Evolutionary conservation across 2,329 filamentous ascomycete genomes (phyloP).

Genomic region (Botrytis paeoniae): DNA sequence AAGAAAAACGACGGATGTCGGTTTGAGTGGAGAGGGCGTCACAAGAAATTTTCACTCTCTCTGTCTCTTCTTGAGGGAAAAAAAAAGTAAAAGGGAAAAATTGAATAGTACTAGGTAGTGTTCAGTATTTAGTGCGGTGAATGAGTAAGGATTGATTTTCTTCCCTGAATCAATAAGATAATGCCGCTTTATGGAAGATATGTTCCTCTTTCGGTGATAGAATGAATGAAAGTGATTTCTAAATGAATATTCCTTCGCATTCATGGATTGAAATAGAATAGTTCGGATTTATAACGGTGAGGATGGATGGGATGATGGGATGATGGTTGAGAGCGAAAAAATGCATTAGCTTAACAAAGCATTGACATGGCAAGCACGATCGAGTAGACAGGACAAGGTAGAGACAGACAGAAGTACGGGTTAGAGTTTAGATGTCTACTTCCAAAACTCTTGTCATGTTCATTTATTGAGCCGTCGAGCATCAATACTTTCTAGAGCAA

Average conservation of each 20-base stretch:
- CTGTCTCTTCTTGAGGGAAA: neutral
- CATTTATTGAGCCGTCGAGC: neutral
- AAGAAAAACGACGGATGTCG: neutral
- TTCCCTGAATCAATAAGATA: slow-evolving; percentile 3
- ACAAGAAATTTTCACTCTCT: slow-evolving; percentile 6
- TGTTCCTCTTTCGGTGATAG: neutral
- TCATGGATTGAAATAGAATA: slow-evolving; percentile 14
- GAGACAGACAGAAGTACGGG: neutral
- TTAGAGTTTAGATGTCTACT: neutral
- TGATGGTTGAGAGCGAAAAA: neutral
- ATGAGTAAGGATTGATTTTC: slow-evolving; percentile 14
- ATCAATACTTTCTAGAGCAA: neutral
- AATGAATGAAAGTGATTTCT: neutral
- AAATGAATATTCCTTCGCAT: neutral
- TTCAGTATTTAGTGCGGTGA: slow-evolving; percentile 13
- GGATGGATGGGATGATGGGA: neutral
- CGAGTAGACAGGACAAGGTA: neutral
- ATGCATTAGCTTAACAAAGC: neutral
- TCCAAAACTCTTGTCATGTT: neutral
- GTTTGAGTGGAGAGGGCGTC: slow-evolving; percentile 12
- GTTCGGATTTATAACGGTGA: neutral
- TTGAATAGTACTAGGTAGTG: slow-evolving; percentile 5
- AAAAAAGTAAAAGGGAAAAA: slow-evolving; percentile 15
- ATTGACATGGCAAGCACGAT: slow-evolving; percentile 3
- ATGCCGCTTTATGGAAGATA: slow-evolving; percentile 3